These are phyloP conservation scores for Sporothrix phasma DNA, from an alignment of 2,329 filamentous ascomycete genomes.

Conservation along the genomic window DNA sequence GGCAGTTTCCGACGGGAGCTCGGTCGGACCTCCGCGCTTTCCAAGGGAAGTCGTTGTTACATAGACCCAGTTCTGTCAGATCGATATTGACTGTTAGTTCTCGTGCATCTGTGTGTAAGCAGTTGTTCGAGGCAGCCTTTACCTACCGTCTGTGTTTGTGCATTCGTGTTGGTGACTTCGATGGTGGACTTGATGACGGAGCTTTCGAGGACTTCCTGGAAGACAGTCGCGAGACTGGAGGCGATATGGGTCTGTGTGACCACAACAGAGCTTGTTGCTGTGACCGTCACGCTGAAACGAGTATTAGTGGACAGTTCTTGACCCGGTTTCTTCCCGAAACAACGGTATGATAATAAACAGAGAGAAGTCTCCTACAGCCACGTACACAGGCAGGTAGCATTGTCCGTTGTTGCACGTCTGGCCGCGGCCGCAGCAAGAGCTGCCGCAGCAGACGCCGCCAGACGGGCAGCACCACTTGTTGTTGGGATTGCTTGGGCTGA, in stretches of 20 bases:
- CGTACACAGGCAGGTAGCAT: constrained; percentile 21
- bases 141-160: constrained; percentile 20
- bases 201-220: constrained; percentile 17
- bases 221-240: constrained; percentile 16
- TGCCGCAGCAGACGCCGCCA: constrained; percentile 24
- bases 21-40: constrained; percentile 11
- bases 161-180: constrained; percentile 17
- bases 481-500: constrained; percentile 12
- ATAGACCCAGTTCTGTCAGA: constrained; percentile 16
- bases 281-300: constrained; percentile 16
- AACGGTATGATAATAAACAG: no score
- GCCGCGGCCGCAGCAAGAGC: constrained; percentile 25
- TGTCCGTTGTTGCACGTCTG: constrained; percentile 25
- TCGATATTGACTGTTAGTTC: neutral
- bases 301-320: neutral
- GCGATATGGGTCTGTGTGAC: constrained; percentile 13
- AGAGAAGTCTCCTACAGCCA: neutral
- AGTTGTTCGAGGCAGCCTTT: neutral
- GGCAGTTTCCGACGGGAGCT: neutral
- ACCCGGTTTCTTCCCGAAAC: no score
- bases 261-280: constrained; percentile 7
- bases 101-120: no score
- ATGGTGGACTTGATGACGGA: constrained; percentile 14
- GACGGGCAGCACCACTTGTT: constrained; percentile 23
- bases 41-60: constrained; percentile 10